Percentiles rank a stretch among this genome's conserved stretches.
Evolutionary conservation across 805 yeast genomes (phyloP).

Genomic region (Yarrowia hollandica): DNA sequence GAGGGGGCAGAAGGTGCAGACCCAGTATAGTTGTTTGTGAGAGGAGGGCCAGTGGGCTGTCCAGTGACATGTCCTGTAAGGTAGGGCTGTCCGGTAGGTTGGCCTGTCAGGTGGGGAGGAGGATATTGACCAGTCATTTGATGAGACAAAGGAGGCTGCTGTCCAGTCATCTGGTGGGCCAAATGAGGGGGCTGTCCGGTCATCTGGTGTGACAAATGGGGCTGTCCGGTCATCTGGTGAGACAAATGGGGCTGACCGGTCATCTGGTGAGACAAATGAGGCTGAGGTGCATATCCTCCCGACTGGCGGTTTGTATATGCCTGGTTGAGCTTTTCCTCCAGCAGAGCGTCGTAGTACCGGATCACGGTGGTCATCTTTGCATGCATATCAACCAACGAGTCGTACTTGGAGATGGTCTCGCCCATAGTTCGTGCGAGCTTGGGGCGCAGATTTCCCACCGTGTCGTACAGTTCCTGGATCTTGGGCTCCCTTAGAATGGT

Average conservation of each 20-base stretch:
- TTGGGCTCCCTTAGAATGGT: conserved; percentile 50
- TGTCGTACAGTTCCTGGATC: conserved; percentile 58
- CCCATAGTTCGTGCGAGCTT: conserved; percentile 62
- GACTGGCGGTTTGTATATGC: conserved; percentile 37
- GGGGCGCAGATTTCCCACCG: conserved; percentile 63
- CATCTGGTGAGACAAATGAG: not conserved
- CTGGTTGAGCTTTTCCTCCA: conserved; percentile 56
- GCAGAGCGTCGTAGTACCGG: conserved; percentile 70
- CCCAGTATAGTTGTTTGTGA: not conserved
- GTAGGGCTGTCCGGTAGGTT: not conserved
- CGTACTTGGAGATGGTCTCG: conserved; percentile 61
- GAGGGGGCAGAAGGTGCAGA: not conserved
- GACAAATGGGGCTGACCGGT: not conserved
- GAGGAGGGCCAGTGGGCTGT: not conserved
- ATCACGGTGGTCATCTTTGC: conserved; percentile 74
- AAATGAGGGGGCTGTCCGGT: not conserved
- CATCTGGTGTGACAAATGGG: not conserved
- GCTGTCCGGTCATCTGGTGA: not conserved
- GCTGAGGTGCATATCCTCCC: not conserved
- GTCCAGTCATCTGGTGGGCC: not conserved
- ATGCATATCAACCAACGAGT: conserved; percentile 67
- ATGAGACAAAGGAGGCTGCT: not conserved
- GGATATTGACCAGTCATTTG: not conserved
- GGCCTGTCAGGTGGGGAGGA: not conserved
- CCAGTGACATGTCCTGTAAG: too few species aligned